These are phyloP conservation scores for Suillus variegatus DNA, from an alignment of 768 basidiomycete species.

Conservation along the genomic window DNA sequence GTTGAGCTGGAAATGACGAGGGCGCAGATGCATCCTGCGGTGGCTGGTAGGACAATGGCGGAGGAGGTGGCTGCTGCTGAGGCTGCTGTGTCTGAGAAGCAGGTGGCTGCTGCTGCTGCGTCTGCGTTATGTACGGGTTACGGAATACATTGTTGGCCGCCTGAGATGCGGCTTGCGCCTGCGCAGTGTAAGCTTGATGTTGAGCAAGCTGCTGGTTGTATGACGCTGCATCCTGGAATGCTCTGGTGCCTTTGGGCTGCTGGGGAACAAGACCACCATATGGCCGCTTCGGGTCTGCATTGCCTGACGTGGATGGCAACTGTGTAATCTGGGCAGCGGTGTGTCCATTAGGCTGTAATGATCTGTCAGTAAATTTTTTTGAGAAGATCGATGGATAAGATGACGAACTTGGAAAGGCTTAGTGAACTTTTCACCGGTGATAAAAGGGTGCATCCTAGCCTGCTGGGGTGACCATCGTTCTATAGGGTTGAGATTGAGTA, in stretches of 20 bases:
- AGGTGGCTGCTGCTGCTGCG: constrained; percentile 35
- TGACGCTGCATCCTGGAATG: constrained; percentile 88
- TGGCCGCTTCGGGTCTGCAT: constrained; percentile 76
- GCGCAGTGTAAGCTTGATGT: constrained; percentile 91
- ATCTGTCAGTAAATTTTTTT: not conserved
- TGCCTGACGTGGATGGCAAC: constrained; percentile 31
- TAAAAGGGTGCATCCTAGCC: constrained; percentile 94
- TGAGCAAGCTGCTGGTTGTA: constrained; percentile 95
- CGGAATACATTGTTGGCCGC: constrained; percentile 69
- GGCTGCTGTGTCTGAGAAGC: constrained; percentile 36
- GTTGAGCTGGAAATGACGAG: constrained; percentile 11
- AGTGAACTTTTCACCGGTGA: constrained; percentile 94
- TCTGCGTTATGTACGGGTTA: constrained; percentile 76
- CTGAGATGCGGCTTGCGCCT: constrained; percentile 74
- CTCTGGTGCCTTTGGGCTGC: constrained; percentile 82
- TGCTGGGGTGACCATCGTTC: constrained; percentile 98
- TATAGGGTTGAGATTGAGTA: constrained; percentile 92
- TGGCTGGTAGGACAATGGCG: constrained; percentile 17
- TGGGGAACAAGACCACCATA: constrained; percentile 92
- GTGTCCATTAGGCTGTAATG: constrained; percentile 54
- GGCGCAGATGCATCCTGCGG: constrained; percentile 9
- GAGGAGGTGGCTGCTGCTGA: constrained; percentile 32
- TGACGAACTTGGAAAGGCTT: constrained; percentile 77
- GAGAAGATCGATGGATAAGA: constrained; percentile 4
- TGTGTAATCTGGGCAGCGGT: constrained; percentile 27